Conservation (phyloP, 208 protist genomes). For the Acanthamoeba culbertsoni region DNA sequence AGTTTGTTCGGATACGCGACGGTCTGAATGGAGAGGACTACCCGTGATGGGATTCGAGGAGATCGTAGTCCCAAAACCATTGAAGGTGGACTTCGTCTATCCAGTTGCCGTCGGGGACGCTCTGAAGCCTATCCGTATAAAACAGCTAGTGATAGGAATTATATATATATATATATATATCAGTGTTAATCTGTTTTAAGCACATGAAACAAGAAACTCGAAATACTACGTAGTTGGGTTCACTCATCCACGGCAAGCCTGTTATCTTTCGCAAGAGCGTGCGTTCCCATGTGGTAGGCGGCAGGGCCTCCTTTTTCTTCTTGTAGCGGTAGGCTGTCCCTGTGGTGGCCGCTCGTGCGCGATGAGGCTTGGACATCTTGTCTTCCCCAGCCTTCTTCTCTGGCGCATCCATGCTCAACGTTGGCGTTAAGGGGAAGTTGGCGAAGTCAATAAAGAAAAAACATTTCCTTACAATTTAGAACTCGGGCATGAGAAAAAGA, state of each 20-base stretch:
- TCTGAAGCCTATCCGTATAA: conserved; percentile 1
- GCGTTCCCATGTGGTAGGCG: not conserved
- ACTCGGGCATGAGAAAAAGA: not conserved
- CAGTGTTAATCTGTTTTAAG: not conserved
- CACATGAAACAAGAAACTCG: not conserved
- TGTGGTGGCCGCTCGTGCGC: not conserved
- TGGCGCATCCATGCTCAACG: not conserved
- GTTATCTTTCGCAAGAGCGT: not conserved
- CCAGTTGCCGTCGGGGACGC: conserved; percentile 21
- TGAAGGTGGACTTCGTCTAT: conserved; percentile 21
- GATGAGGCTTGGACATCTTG: not conserved
- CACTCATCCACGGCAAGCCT: not conserved
- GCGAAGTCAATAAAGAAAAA: not conserved
- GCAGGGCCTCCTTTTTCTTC: not conserved
- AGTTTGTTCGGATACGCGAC: not conserved
- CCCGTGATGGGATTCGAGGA: conserved; percentile 20
- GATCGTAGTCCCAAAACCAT: conserved; percentile 51
- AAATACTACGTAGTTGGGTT: conserved; percentile 16
- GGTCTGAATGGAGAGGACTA: not conserved
- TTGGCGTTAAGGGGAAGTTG: no score
- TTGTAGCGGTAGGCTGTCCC: not conserved
- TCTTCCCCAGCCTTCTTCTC: not conserved
- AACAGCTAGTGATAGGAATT: not conserved
- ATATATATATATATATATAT: not conserved
- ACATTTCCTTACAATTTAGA: not conserved